phyloP scores from a whole-genome alignment of 352 stramenopile species.

The Phytophthora capsici region DNA sequence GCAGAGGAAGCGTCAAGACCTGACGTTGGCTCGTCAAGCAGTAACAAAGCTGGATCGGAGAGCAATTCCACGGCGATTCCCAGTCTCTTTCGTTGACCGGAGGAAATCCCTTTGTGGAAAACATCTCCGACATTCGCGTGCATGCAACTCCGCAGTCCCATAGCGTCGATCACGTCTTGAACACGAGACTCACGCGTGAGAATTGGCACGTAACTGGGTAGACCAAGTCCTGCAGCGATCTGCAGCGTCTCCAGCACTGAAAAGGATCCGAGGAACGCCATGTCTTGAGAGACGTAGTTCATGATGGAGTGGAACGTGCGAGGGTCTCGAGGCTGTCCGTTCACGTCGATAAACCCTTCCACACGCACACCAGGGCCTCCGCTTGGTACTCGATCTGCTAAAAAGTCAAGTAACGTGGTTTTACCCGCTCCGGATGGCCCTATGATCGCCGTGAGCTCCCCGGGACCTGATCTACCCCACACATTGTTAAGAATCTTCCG shows the following conservation, averaged over 20 bases:
- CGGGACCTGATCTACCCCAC: constrained; percentile 57
- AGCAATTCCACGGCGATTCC: constrained; percentile 95
- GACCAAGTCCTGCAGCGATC: constrained; percentile 59
- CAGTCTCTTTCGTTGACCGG: constrained; percentile 91
- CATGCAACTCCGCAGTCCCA: constrained; percentile 62
- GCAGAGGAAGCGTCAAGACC: constrained; percentile 92
- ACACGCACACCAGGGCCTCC: constrained; percentile 34
- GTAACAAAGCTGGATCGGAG: constrained; percentile 93
- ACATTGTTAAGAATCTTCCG: constrained; percentile 62
- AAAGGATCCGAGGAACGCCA: constrained; percentile 69
- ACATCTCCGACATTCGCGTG: constrained; percentile 81
- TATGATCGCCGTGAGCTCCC: constrained; percentile 75
- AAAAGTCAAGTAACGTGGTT: constrained; percentile 67
- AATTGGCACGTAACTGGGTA: constrained; percentile 49
- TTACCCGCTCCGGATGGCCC: constrained; percentile 70
- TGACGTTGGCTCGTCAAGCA: constrained; percentile 95
- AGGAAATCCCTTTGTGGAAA: constrained; percentile 86
- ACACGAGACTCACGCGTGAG: constrained; percentile 60
- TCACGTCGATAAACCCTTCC: constrained; percentile 60
- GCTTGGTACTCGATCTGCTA: constrained; percentile 50
- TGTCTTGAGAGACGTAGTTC: constrained; percentile 74
- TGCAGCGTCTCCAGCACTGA: constrained; percentile 71
- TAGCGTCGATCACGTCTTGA: constrained; percentile 71
- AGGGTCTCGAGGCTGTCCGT: constrained; percentile 45
- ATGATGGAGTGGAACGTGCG: constrained; percentile 53